Evolutionary conservation across 2,329 filamentous ascomycete genomes (phyloP), one percentile per base, ranked within the genome.

Genomic region (Penicillium sp.): DNA sequence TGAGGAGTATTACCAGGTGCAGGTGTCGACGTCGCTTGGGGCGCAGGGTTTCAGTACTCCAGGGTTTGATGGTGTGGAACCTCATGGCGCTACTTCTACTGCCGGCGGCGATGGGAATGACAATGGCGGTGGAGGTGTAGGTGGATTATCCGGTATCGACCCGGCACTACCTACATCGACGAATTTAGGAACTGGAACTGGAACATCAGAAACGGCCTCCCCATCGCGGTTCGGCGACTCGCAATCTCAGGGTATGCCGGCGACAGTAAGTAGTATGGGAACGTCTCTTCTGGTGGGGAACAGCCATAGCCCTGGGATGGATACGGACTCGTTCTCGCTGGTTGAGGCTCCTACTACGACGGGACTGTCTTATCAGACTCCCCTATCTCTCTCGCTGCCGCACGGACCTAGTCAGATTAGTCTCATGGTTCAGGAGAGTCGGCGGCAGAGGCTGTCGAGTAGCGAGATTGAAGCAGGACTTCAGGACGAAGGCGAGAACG

Each of bases 361-460:
- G 9, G 51, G 45, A 9, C 46, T 55, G 2, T 56, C 60, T 31
- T n/a, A 53, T n/a, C 53, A 60, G 35, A 65, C 56, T 17, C 57
- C 65, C 7, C 51, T 60, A 7, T 56, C 64, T 19, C 53, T 66
- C 11, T 65, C 67, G 3, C 23, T 62, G 11, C 54, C 66, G 1
- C 63, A 55, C 2, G 52, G 65, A 17, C 64, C 58, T 9, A 66
- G 69, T 19, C 66, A 66, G 50, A 60, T 71, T 15, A 69, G 69
- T 52, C 26, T 64, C 9, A 45, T 70, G 58, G 62, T 71, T 30
- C 66, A 67, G 46, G 61, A 64, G 41, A 66, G 60, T 35, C 60
- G 62, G 26, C 54, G 51, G 44, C 17, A 54, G 48, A 49, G 17
- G 35, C 35, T 41, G 13, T 41, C 35, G 15, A 41, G 35, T 41